These are phyloP conservation scores for Kernera saxatilis DNA, from an alignment of 345 rosid genomes.

Conservation along the genomic window DNA sequence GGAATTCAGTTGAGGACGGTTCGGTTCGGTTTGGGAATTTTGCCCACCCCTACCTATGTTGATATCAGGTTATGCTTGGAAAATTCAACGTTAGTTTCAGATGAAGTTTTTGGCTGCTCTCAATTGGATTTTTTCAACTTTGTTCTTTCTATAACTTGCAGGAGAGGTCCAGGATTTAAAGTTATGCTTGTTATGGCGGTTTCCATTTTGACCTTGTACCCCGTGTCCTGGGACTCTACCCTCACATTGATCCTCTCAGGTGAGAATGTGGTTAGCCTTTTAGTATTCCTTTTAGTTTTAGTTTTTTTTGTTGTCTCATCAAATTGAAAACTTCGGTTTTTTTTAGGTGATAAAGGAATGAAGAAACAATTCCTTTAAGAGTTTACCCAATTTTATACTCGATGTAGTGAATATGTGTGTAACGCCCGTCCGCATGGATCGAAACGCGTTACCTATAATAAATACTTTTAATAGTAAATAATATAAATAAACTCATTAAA, in stretches of 20 bases:
- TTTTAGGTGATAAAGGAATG: neutral
- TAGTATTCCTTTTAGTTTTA: neutral
- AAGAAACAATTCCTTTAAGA: neutral
- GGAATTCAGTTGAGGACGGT: too few relatives aligned
- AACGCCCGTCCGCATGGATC: too few relatives aligned
- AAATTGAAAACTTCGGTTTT: neutral
- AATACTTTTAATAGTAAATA: too few relatives aligned
- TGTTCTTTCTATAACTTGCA: constrained; percentile 36
- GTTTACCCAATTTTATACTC: neutral
- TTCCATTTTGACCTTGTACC: constrained; percentile 70
- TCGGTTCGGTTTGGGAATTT: too few relatives aligned
- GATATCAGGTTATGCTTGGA: neutral
- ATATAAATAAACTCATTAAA: too few relatives aligned
- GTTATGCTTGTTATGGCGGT: constrained; percentile 59
- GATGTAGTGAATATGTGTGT: neutral
- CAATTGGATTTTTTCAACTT: neutral
- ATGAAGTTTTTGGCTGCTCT: neutral
- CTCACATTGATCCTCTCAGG: constrained; percentile 41
- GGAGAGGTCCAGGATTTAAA: constrained; percentile 72
- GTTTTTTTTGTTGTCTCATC: neutral
- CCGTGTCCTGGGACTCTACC: constrained; percentile 85
- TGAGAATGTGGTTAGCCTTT: constrained; percentile 16
- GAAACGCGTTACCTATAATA: too few relatives aligned
- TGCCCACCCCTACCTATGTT: too few relatives aligned
- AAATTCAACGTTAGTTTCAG: neutral